phyloP scores from a whole-genome alignment of 805 yeast species.

The Metschnikowia rubicola region DNA sequence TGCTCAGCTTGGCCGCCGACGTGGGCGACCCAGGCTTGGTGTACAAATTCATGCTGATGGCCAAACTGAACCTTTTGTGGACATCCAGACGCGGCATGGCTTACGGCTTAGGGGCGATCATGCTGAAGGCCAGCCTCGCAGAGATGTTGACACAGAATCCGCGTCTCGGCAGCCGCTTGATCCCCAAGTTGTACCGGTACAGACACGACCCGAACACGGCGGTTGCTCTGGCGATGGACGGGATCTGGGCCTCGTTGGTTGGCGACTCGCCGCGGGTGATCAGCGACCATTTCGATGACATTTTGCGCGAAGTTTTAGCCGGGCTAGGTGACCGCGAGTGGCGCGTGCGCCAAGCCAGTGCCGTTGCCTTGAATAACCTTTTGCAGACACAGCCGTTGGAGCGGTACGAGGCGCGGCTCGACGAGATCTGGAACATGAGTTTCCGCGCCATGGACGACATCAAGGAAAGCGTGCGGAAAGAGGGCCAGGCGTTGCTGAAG shows the following conservation, averaged over 20 bases:
- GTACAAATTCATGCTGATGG: constrained; percentile 89
- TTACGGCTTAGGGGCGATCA: constrained; percentile 81
- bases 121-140: constrained; percentile 74
- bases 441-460: constrained; percentile 91
- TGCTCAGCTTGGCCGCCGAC: constrained; percentile 82
- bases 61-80: constrained; percentile 87
- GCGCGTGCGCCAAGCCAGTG: constrained; percentile 88
- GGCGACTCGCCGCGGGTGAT: constrained; percentile 56
- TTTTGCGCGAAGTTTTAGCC: constrained; percentile 58
- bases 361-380: constrained; percentile 66
- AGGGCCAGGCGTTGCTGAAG: constrained; percentile 68
- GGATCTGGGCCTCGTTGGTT: constrained; percentile 78
- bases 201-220: constrained; percentile 76
- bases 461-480: constrained; percentile 85
- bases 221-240: constrained; percentile 80
- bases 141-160: constrained; percentile 54
- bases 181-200: constrained; percentile 82
- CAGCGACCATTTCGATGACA: constrained; percentile 49
- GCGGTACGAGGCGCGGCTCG: constrained; percentile 48
- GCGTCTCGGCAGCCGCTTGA: constrained; percentile 53
- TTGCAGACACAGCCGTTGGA: constrained; percentile 58
- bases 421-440: constrained; percentile 81
- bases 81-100: constrained; percentile 91
- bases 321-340: constrained; percentile 84
- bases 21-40: constrained; percentile 95